phyloP scores from a whole-genome alignment of 2,329 filamentous ascomycete species.

The Aspergillus melleus region DNA sequence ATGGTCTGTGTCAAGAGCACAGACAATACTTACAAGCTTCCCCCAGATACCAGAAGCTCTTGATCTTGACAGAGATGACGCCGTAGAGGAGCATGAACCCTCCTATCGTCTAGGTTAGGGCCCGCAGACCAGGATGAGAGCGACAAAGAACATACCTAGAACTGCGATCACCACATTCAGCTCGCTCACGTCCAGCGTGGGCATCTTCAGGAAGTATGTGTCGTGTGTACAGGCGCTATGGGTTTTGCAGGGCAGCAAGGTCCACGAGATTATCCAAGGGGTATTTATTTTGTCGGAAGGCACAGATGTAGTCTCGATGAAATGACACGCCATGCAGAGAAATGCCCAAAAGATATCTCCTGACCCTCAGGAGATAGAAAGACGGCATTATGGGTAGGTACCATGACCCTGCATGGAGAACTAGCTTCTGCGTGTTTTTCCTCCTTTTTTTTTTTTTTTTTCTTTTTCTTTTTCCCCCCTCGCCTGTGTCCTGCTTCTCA shows the following conservation, averaged over 20 bases:
- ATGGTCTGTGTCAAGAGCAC: not conserved
- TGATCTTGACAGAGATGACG: slow-evolving; percentile 3
- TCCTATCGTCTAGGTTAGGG: not conserved
- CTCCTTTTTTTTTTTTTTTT: not conserved
- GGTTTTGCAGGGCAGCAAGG: not conserved
- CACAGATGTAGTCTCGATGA: not conserved
- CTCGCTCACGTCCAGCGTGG: slow-evolving; percentile 2
- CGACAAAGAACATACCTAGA: not conserved
- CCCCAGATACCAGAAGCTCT: slow-evolving; percentile 3
- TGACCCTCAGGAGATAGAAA: not conserved
- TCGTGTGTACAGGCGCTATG: not conserved
- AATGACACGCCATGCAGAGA: not conserved
- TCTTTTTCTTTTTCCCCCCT: not conserved
- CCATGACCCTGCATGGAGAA: not conserved
- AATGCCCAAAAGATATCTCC: not conserved
- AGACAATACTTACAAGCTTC: not conserved
- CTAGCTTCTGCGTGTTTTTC: not conserved
- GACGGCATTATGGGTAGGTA: not conserved
- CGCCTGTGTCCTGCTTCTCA: not conserved
- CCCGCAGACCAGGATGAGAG: not conserved
- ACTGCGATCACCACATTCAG: slow-evolving; percentile 3
- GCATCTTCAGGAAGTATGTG: not conserved
- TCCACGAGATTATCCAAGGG: not conserved
- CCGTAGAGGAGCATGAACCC: slow-evolving; percentile 2
- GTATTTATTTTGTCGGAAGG: not conserved